These are phyloP conservation scores for Nasturtium officinale DNA, from an alignment of 345 rosid genomes.

Conservation along the genomic window DNA sequence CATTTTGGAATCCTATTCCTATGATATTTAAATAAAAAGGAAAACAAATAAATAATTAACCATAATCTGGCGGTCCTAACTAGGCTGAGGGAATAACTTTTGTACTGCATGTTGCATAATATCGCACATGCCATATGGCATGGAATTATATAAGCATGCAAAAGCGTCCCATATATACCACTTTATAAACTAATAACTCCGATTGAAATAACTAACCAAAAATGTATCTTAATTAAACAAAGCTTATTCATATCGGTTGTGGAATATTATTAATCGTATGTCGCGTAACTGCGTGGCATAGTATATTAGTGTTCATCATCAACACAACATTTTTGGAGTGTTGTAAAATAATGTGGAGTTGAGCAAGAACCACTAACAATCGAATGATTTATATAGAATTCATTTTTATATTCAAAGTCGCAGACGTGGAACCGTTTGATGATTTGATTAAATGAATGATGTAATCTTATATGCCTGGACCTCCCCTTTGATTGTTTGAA, in stretches of 20 bases:
- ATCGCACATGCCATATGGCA: conserved; percentile 3
- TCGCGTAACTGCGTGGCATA: conserved; percentile 22
- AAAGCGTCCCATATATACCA: not conserved
- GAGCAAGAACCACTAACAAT: conserved; percentile 32
- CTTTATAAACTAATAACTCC: not conserved
- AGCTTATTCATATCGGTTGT: not conserved
- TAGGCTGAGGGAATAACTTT: not conserved
- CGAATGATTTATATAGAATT: conserved; percentile 3
- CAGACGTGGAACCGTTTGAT: conserved; percentile 23
- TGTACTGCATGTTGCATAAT: conserved; percentile 12
- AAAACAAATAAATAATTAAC: not conserved
- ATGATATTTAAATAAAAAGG: not conserved
- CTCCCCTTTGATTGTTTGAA: not conserved
- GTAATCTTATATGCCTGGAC: conserved; percentile 20
- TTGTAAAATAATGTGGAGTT: conserved; percentile 22
- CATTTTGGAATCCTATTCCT: conserved; percentile 1
- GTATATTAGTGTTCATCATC: not conserved
- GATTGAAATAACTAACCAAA: not conserved
- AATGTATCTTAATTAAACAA: not conserved
- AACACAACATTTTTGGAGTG: not conserved
- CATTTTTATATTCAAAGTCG: conserved; percentile 9
- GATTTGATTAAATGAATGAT: not conserved
- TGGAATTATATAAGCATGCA: not conserved
- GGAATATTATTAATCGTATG: not conserved
- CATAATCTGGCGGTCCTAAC: not conserved